phyloP scores from a whole-genome alignment of 495 filamentous ascomycete genomes.

The Stereocaulon alpinum region DNA sequence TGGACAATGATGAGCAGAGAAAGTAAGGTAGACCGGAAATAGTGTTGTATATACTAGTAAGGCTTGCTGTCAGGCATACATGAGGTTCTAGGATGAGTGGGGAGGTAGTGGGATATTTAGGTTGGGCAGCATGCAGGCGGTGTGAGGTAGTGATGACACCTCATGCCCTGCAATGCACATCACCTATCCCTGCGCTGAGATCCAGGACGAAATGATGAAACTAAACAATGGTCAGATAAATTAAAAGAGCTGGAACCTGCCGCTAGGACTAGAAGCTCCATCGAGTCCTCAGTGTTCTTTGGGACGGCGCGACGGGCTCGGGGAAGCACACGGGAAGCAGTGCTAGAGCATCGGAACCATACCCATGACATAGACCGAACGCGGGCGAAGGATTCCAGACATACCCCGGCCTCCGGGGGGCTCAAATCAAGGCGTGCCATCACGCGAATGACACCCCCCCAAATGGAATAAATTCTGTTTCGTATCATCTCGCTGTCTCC shows the following conservation, averaged over 20 bases:
- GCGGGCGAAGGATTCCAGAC: too few species aligned
- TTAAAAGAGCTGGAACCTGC: not conserved
- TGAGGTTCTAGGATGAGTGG: not conserved
- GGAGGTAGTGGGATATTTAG: conserved; percentile 11
- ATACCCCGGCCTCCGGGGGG: too few species aligned
- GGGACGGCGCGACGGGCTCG: conserved; percentile 7
- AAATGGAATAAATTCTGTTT: not conserved
- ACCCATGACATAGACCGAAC: not conserved
- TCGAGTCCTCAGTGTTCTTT: conserved; percentile 1
- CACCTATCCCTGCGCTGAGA: conserved; percentile 1
- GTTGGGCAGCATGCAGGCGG: conserved; percentile 10
- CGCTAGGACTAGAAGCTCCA: conserved; percentile 4
- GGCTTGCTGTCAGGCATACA: conserved; percentile 3
- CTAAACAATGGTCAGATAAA: not conserved
- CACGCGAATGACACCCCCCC: not conserved
- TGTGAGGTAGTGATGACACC: conserved; percentile 12
- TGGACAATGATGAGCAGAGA: not conserved
- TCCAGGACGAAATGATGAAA: not conserved
- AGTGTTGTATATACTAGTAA: not conserved
- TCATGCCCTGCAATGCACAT: conserved; percentile 4
- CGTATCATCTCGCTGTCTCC: not conserved
- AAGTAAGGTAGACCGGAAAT: not conserved
- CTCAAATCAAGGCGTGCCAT: too few species aligned
- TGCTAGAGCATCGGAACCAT: not conserved
- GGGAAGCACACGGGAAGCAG: conserved; percentile 3